These are phyloP conservation scores for Plasmodium knowlesi DNA, from an alignment of 169 alveolate species.

Conservation along the genomic window DNA sequence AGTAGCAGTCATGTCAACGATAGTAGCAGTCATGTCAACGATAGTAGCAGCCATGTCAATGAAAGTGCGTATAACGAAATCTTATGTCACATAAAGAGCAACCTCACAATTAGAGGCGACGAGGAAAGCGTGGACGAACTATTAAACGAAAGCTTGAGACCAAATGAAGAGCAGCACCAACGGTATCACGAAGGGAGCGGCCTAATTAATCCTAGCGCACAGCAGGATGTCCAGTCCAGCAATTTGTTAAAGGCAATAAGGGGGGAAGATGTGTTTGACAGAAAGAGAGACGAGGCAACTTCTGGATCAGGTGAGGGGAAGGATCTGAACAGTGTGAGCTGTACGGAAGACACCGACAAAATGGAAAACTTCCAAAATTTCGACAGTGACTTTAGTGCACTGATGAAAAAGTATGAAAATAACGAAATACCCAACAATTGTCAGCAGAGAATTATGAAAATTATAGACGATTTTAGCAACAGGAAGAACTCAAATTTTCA, in stretches of 20 bases:
- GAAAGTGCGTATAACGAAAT: neutral
- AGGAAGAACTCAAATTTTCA: neutral
- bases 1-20: neutral
- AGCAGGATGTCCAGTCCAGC: neutral
- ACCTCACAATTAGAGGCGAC: neutral
- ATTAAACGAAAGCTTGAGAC: neutral
- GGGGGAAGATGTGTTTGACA: neutral
- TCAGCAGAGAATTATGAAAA: neutral
- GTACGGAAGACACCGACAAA: neutral
- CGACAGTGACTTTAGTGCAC: neutral
- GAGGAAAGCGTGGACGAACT: neutral
- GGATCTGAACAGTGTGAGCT: neutral
- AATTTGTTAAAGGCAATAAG: conserved; percentile 8
- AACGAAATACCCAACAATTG: neutral
- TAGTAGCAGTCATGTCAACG: neutral
- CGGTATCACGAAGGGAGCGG: neutral
- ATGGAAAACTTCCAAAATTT: neutral
- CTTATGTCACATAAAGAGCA: neutral
- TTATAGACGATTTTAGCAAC: conserved; percentile 16
- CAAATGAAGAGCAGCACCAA: neutral
- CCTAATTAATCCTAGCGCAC: neutral
- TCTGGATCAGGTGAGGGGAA: neutral
- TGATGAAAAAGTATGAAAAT: conserved; percentile 39
- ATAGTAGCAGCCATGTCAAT: neutral
- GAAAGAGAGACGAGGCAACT: neutral